Conservation (phyloP, 805 yeast genomes). For the Wickerhamiella vanderwaltii region DNA sequence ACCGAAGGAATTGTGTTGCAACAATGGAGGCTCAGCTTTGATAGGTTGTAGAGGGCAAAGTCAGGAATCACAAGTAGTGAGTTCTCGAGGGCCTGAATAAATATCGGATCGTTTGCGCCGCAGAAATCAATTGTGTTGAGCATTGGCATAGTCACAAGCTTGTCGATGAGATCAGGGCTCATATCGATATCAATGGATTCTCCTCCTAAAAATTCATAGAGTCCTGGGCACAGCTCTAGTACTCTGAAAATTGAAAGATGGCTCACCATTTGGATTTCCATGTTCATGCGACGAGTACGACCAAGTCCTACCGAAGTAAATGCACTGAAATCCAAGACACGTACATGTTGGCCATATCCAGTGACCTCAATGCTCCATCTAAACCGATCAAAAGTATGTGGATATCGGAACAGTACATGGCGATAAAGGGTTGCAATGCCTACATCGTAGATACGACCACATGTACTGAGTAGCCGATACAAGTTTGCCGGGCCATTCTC, state of each 20-base stretch:
- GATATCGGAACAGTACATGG: slow-evolving; percentile 50
- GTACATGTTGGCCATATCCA: slow-evolving; percentile 39
- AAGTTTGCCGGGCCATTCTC: slow-evolving; percentile 15
- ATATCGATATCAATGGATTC: slow-evolving; percentile 80
- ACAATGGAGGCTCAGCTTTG: slow-evolving; percentile 68
- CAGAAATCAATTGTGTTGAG: slow-evolving; percentile 74
- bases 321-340: slow-evolving; percentile 73
- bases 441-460: slow-evolving; percentile 25
- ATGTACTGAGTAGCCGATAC: slow-evolving; percentile 19
- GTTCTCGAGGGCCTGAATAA: slow-evolving; percentile 45
- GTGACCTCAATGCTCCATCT: slow-evolving; percentile 44
- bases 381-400: slow-evolving; percentile 66
- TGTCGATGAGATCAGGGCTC: slow-evolving; percentile 43
- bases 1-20: slow-evolving; percentile 62
- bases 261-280: slow-evolving; percentile 84
- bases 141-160: slow-evolving; percentile 43
- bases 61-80: slow-evolving; percentile 18
- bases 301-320: slow-evolving; percentile 85
- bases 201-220: slow-evolving; percentile 68
- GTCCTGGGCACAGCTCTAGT: slow-evolving; percentile 45
- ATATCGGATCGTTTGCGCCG: slow-evolving; percentile 61
- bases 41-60: slow-evolving; percentile 23
- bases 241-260: slow-evolving; percentile 55
- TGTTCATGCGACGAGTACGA: slow-evolving; percentile 78
- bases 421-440: slow-evolving; percentile 30